Conservation (phyloP, 225 moss, liverwort and hornwort genomes). For the Physcomitrium patens region DNA sequence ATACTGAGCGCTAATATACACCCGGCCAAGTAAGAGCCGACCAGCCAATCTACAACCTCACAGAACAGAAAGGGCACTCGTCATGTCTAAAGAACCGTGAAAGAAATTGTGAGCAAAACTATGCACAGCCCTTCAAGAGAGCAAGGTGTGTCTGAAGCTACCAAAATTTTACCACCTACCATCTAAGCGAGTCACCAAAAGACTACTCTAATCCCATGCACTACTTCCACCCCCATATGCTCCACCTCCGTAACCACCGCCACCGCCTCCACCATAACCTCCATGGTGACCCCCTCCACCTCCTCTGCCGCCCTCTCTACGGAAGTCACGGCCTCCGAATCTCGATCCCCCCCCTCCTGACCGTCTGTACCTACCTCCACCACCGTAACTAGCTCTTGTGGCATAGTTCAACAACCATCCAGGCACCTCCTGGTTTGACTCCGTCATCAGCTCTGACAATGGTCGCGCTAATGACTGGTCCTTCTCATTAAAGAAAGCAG, state of each 20-base stretch:
- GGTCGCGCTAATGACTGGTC: constrained; percentile 81
- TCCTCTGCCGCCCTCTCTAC: constrained; percentile 49
- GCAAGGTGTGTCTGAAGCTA: constrained; percentile 57
- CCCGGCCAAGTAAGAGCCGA: constrained; percentile 94
- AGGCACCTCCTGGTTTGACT: constrained; percentile 98
- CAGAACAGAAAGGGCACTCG: constrained; percentile 51
- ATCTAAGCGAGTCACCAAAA: constrained; percentile 20
- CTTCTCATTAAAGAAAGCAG: constrained; percentile 95
- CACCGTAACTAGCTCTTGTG: constrained; percentile 52
- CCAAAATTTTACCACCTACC: constrained; percentile 65
- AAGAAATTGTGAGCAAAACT: constrained; percentile 84
- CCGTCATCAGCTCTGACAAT: constrained; percentile 83
- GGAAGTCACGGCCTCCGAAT: too few species aligned
- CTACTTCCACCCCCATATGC: constrained; percentile 79
- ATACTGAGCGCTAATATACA: constrained; percentile 83
- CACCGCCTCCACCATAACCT: constrained; percentile 48
- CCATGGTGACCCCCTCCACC: constrained; percentile 48
- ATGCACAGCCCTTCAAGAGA: constrained; percentile 51
- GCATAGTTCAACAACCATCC: constrained; percentile 75
- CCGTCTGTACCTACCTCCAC: constrained; percentile 50
- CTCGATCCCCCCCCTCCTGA: constrained; percentile 32
- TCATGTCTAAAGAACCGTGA: constrained; percentile 61
- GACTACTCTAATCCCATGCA: constrained; percentile 81
- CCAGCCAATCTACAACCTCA: constrained; percentile 75
- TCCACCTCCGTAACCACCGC: constrained; percentile 60